A percentile compares a stretch with the other conserved stretches of the same genome.
These are phyloP conservation scores for Meripilus lineatus DNA, from an alignment of 1,284 basidiomycete genomes.

Conservation along the genomic window DNA sequence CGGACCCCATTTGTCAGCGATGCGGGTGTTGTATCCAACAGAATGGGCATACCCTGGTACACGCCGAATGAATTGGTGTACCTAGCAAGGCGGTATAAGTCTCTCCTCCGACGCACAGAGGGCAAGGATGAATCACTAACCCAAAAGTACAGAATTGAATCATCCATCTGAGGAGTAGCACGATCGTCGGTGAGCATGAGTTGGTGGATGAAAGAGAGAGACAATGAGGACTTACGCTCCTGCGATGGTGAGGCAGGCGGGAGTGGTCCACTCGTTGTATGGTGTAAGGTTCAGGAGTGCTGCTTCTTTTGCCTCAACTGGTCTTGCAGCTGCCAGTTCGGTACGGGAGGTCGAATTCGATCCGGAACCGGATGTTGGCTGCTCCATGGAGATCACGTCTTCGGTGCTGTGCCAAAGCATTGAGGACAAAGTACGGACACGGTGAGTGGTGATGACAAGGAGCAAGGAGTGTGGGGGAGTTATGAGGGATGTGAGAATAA, in stretches of 20 bases:
- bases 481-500: no score
- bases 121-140: conserved; percentile 1
- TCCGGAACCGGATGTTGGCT: no score
- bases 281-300: not conserved
- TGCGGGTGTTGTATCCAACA: conserved; percentile 1
- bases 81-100: not conserved
- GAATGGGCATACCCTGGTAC: conserved; percentile 21
- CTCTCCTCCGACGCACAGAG: not conserved
- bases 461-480: not conserved
- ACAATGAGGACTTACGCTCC: conserved; percentile 3
- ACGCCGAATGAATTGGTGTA: conserved; percentile 19
- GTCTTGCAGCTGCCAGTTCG: no score
- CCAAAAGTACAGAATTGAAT: conserved; percentile 9
- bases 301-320: no score
- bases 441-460: no score
- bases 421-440: no score
- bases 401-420: no score
- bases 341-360: no score
- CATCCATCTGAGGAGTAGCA: conserved; percentile 3
- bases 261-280: not conserved
- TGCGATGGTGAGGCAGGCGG: conserved; percentile 1
- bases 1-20: not conserved
- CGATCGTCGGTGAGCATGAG: not conserved
- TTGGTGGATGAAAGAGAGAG: not conserved
- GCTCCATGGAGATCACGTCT: no score